Percentiles rank a stretch among this genome's conserved stretches.
Conservation (phyloP, 768 basidiomycete species). For the Leucocoprinus birnbaumii region DNA sequence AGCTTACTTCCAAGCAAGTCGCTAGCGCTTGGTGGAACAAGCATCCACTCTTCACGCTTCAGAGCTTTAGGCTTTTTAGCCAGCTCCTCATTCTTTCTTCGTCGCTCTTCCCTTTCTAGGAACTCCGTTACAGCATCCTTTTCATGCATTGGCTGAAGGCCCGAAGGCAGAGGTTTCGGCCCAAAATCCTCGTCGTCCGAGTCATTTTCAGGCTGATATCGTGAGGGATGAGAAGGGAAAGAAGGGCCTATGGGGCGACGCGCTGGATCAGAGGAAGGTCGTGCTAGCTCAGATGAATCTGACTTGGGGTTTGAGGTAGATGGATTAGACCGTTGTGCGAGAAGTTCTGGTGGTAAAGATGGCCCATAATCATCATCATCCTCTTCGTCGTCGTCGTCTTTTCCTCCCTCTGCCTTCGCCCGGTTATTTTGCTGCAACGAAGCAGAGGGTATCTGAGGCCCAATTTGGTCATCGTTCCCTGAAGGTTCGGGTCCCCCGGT, state of each 20-base stretch:
- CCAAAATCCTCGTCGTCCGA: constrained; percentile 82
- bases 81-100: constrained; percentile 67
- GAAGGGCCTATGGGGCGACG: constrained; percentile 52
- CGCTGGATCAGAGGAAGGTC: not conserved
- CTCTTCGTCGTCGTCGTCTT: constrained; percentile 9
- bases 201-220: constrained; percentile 40
- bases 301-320: not conserved
- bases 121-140: constrained; percentile 78
- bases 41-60: constrained; percentile 97
- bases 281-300: not conserved
- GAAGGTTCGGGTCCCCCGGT: not conserved
- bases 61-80: constrained; percentile 66
- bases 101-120: constrained; percentile 78
- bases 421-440: not conserved
- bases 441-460: constrained; percentile 4
- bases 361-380: constrained; percentile 7
- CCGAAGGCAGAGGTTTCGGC: constrained; percentile 68
- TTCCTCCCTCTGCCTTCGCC: not conserved
- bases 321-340: constrained; percentile 3
- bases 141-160: constrained; percentile 33
- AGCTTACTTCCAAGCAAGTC: constrained; percentile 73
- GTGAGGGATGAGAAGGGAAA: constrained; percentile 35
- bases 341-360: constrained; percentile 2
- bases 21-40: constrained; percentile 83
- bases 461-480: not conserved